Conservation (phyloP, 495 filamentous ascomycete species). For the Tetracladium marchalianum region DNA sequence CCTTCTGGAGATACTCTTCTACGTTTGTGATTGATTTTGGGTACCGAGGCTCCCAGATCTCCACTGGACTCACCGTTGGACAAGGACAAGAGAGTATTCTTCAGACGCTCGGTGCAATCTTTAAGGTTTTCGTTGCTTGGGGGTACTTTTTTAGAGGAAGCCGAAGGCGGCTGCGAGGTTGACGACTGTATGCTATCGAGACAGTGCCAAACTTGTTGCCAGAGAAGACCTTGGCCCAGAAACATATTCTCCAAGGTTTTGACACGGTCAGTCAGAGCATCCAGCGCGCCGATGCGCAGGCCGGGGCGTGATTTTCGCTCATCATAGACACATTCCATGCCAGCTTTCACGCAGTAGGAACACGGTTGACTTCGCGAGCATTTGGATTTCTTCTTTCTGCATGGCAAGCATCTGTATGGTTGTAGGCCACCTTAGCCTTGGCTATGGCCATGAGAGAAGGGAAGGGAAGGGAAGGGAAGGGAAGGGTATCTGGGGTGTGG, state of each 20-base stretch:
- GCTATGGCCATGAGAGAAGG: too few species aligned
- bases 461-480: too few species aligned
- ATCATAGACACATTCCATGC: conserved; percentile 26
- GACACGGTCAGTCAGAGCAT: conserved; percentile 27
- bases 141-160: not conserved
- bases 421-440: not conserved
- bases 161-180: not conserved
- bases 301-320: conserved; percentile 28
- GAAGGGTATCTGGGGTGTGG: too few species aligned
- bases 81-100: conserved; percentile 5
- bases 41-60: not conserved
- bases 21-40: too few species aligned
- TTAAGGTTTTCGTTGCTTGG: not conserved
- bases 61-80: not conserved
- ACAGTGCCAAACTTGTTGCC: conserved; percentile 18
- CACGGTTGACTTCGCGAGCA: conserved; percentile 30
- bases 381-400: conserved; percentile 32
- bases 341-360: conserved; percentile 22
- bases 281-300: conserved; percentile 31
- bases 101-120: conserved; percentile 9
- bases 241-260: conserved; percentile 16
- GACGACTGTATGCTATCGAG: not conserved
- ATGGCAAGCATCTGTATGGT: conserved; percentile 26
- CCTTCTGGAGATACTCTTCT: too few species aligned
- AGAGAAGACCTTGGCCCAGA: conserved; percentile 19